phyloP scores from a whole-genome alignment of 257 asterid genomes.

The Striga asiatica region DNA sequence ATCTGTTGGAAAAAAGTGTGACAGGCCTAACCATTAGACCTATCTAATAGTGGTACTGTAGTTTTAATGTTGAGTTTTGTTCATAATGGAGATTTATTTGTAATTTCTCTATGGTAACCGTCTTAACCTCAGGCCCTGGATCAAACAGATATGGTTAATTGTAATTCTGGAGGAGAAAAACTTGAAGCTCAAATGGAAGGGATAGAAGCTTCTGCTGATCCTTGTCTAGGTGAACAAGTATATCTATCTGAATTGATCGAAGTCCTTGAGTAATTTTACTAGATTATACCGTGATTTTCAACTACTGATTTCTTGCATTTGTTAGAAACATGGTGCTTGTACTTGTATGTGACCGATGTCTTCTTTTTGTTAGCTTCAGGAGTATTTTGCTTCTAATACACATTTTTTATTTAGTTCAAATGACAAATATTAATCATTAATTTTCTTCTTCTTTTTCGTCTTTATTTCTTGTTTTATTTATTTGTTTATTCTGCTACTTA shows the following conservation, averaged over 20 bases:
- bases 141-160: conserved; percentile 18
- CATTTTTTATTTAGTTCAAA: too few relatives aligned
- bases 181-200: conserved; percentile 25
- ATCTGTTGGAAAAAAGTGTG: too few relatives aligned
- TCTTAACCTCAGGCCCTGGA: conserved; percentile 29
- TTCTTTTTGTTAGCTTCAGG: too few relatives aligned
- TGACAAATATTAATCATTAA: too few relatives aligned
- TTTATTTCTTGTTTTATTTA: background rate
- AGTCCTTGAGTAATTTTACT: background rate
- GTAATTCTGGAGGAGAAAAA: conserved; percentile 15
- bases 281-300: background rate
- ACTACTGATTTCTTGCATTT: background rate
- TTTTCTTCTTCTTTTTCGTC: too few relatives aligned
- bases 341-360: too few relatives aligned
- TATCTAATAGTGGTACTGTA: too few relatives aligned
- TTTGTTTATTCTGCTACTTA: background rate
- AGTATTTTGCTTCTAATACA: too few relatives aligned
- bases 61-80: background rate
- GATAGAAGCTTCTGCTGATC: conserved; percentile 21
- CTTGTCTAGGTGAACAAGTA: conserved; percentile 32
- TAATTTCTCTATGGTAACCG: background rate
- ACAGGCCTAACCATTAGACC: too few relatives aligned
- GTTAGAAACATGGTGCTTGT: too few relatives aligned
- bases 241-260: background rate
- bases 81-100: background rate